Base-by-base conservation (phyloP, 768 basidiomycete genomes). In the Lactarius trivialis region DNA sequence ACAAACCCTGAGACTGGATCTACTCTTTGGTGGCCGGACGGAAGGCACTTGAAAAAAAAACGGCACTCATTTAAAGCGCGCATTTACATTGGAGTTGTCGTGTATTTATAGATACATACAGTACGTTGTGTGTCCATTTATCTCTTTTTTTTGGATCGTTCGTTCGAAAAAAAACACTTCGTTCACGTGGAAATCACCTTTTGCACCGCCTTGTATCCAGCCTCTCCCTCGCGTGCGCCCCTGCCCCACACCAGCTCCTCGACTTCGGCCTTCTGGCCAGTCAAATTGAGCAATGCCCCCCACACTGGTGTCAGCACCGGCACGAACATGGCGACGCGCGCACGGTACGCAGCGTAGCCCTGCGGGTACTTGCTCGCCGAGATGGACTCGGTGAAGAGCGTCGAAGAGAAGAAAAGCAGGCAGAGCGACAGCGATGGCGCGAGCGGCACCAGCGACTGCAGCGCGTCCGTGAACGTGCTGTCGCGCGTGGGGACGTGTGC, bases 291-390 rank as follows among this genome's bases (percentile, higher is more conserved):
- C 58, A 77, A 65, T 3, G 72, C 39, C 15, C 76, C 83, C 71
- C 74, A 82, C 34, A 81, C 73, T 0, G 75, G 68, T 0, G 84
- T 85, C 34, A 72, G 60, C 17, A 76, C 55, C 2, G 85, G 84
- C 9, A 76, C 66, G 70, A 96, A 95, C 88, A 93, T 93, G 14
- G 82, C 85, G 4, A 96, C 93, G 24, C 93, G 82, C 60, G 77
- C 70, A 69, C 85, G 85, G 72, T 95, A 97, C 4, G 85, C 82
- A 6, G 70, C 70, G 73, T 96, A 97, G 3, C 76, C 80, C 17
- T 73, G 73, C 2, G 86, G 82, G 70, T 93, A 93, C 71, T 97
- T 97, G 54, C 78, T 72, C 34, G 69, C 66, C 6, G 91, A 85
- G 68, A 98, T 93, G 39, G 79, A 78, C 75, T 98, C 95, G 0